Conservation (phyloP, 805 yeast genomes). For the Ogataea methanolica region DNA sequence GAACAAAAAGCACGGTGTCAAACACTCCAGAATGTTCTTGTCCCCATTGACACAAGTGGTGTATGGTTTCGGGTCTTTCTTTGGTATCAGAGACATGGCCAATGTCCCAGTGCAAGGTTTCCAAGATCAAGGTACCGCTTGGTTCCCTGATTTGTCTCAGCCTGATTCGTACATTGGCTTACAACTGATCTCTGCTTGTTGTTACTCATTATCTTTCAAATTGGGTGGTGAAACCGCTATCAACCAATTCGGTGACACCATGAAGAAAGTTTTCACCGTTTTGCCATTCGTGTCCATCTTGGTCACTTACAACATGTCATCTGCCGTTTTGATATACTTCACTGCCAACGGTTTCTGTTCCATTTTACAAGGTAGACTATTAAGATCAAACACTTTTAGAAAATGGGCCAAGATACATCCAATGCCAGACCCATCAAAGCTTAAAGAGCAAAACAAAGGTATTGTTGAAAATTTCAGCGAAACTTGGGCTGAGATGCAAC, state of each 20-base stretch:
- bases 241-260: conserved; percentile 28
- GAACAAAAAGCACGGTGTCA: conserved; percentile 66
- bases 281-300: conserved; percentile 81
- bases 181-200: conserved; percentile 75
- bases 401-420: conserved; percentile 48
- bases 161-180: conserved; percentile 91
- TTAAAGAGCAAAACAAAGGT: conserved; percentile 26
- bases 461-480: conserved; percentile 28
- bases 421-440: conserved; percentile 35
- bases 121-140: conserved; percentile 64
- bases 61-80: conserved; percentile 83
- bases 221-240: conserved; percentile 93
- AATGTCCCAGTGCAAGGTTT: conserved; percentile 82
- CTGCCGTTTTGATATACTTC: conserved; percentile 83
- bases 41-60: conserved; percentile 81
- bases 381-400: conserved; percentile 60
- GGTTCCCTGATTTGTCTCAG: conserved; percentile 79
- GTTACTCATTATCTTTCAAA: conserved; percentile 69
- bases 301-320: conserved; percentile 81
- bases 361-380: conserved; percentile 61
- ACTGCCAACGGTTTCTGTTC: conserved; percentile 77
- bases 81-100: conserved; percentile 82
- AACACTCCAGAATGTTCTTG: conserved; percentile 58
- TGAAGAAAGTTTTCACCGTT: conserved; percentile 64
- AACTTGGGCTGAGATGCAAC: conserved; percentile 29